phyloP scores from a whole-genome alignment of 768 basidiomycete genomes.

The Boletus tomentosulus region DNA sequence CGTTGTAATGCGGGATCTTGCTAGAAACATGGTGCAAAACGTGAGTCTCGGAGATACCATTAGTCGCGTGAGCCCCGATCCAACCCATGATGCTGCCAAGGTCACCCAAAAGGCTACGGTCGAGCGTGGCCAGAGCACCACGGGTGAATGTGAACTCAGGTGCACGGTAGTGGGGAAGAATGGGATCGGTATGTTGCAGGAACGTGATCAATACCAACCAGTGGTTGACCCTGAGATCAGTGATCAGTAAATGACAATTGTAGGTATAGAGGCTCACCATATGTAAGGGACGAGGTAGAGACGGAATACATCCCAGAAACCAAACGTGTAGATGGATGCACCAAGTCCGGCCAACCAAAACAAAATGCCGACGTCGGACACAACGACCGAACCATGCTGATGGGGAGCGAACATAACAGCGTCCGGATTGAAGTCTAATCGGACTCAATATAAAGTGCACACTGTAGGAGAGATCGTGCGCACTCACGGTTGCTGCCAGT shows the following conservation, averaged over 20 bases:
- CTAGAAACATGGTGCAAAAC: conserved; percentile 87
- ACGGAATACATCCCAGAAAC: conserved; percentile 69
- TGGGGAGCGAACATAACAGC: conserved; percentile 82
- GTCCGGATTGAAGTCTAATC: conserved; percentile 68
- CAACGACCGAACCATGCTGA: conserved; percentile 69
- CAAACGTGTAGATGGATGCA: conserved; percentile 53
- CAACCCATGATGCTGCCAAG: conserved; percentile 76
- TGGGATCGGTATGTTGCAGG: conserved; percentile 96
- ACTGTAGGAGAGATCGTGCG: background rate
- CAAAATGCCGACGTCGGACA: conserved; percentile 80
- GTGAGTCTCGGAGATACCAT: conserved; percentile 94
- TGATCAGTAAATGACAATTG: background rate
- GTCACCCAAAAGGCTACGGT: conserved; percentile 77
- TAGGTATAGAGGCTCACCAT: conserved; percentile 40
- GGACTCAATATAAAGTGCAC: background rate
- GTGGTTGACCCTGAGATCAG: conserved; percentile 65
- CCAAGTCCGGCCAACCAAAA: conserved; percentile 62
- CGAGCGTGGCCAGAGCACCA: conserved; percentile 89
- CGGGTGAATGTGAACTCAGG: conserved; percentile 89
- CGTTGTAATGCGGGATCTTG: conserved; percentile 96
- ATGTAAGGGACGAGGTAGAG: conserved; percentile 88
- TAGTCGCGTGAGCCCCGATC: conserved; percentile 80
- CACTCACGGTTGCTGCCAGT: conserved; percentile 70
- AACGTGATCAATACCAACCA: conserved; percentile 97
- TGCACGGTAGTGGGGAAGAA: conserved; percentile 90